A percentile compares a stretch with the other conserved stretches of the same genome.
Evolutionary conservation across 2,329 filamentous ascomycete species (phyloP).

Genomic region (Thelonectria olida): DNA sequence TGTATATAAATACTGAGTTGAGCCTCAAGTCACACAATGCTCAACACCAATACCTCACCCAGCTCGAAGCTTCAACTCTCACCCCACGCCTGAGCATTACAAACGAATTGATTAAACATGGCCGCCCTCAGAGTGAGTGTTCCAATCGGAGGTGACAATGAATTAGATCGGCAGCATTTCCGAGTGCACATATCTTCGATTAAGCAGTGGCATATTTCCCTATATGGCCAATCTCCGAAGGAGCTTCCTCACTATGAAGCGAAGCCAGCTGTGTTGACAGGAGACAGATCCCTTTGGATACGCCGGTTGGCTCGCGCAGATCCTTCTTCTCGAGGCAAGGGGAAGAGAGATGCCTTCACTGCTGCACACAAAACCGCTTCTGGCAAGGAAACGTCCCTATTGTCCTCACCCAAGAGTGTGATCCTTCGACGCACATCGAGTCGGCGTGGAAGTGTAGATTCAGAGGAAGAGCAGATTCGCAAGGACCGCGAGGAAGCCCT

Average conservation of each 20-base stretch:
- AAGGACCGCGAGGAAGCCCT: conserved; percentile 2
- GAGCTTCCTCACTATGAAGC: neutral
- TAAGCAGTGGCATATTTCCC: neutral
- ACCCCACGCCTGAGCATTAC: neutral
- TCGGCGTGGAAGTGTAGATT: neutral
- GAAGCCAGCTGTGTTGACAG: neutral
- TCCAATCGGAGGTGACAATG: neutral
- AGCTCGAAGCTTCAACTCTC: neutral
- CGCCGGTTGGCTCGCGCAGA: neutral
- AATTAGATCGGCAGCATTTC: neutral
- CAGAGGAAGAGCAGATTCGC: neutral
- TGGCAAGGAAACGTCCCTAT: too few species aligned
- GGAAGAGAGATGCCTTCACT: neutral
- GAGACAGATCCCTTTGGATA: neutral
- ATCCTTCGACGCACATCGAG: too few species aligned
- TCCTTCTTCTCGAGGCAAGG: too few species aligned
- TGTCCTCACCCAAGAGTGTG: too few species aligned
- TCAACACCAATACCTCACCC: neutral
- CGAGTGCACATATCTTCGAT: neutral
- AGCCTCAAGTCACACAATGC: neutral
- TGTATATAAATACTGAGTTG: neutral
- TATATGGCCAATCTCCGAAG: neutral
- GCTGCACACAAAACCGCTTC: neutral
- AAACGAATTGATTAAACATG: neutral
- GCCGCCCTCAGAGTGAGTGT: neutral